A percentile compares a stretch with the other conserved stretches of the same genome.
These are phyloP conservation scores for Tilletia horrida DNA, from an alignment of 1,284 basidiomycete genomes.

Conservation along the genomic window DNA sequence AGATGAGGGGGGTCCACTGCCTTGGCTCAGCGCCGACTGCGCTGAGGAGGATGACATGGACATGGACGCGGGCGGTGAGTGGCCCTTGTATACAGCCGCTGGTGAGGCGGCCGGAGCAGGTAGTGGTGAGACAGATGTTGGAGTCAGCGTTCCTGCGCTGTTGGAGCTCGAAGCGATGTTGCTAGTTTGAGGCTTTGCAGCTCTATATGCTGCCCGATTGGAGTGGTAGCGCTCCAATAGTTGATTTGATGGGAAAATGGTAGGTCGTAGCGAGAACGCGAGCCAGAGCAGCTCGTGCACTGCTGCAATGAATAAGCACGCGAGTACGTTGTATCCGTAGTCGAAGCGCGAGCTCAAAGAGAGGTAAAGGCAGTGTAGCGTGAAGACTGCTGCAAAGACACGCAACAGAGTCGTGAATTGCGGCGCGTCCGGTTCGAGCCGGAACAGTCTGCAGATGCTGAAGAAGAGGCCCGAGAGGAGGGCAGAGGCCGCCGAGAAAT, in stretches of 20 bases:
- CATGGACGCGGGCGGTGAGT: constrained; percentile 40
- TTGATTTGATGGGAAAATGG: constrained; percentile 30
- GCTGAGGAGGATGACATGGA: constrained; percentile 40
- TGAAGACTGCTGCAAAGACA: constrained; percentile 36
- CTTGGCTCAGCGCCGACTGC: constrained; percentile 24
- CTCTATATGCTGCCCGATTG: constrained; percentile 59
- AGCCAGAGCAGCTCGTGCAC: constrained; percentile 77
- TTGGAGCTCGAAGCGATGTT: constrained; percentile 10
- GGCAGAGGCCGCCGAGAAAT: constrained; percentile 83
- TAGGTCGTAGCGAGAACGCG: constrained; percentile 37
- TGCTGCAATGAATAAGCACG: constrained; percentile 73
- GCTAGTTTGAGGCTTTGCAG: constrained; percentile 57
- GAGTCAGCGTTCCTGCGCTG: constrained; percentile 58
- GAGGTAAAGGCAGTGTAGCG: constrained; percentile 72
- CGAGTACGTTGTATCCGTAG: constrained; percentile 89
- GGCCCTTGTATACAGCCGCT: constrained; percentile 23
- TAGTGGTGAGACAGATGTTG: background rate
- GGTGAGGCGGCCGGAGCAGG: constrained; percentile 10
- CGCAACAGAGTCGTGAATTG: constrained; percentile 30
- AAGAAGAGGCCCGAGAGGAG: constrained; percentile 70
- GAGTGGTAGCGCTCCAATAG: constrained; percentile 33
- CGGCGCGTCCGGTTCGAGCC: constrained; percentile 35
- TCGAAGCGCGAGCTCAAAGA: constrained; percentile 71
- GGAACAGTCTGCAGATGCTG: constrained; percentile 49
- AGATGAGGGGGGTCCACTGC: constrained; percentile 45